Evolutionary conservation across 805 yeast genomes (phyloP).

Genomic region (Monosporozyma servazzii): DNA sequence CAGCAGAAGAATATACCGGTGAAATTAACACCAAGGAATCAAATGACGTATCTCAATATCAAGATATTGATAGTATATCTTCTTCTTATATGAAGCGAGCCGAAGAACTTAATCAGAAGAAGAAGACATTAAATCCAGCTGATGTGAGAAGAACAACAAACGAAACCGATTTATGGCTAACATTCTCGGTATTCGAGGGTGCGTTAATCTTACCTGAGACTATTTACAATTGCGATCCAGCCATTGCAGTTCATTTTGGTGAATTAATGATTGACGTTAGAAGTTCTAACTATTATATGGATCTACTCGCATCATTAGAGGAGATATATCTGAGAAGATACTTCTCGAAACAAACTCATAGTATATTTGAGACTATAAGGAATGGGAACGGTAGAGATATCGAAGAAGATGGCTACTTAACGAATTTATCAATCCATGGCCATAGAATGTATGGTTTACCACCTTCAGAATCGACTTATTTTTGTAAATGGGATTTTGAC

Average conservation of each 20-base stretch:
- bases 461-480: slow-evolving; percentile 79
- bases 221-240: slow-evolving; percentile 55
- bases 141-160: slow-evolving; percentile 43
- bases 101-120: background rate
- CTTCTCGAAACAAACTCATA: slow-evolving; percentile 10
- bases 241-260: slow-evolving; percentile 54
- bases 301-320: slow-evolving; percentile 55
- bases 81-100: background rate
- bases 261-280: slow-evolving; percentile 70
- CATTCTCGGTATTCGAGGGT: slow-evolving; percentile 63
- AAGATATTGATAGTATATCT: slow-evolving; percentile 1
- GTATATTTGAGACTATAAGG: slow-evolving; percentile 25
- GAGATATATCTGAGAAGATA: slow-evolving; percentile 14
- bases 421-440: slow-evolving; percentile 60
- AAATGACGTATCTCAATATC: background rate
- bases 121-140: slow-evolving; percentile 4
- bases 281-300: slow-evolving; percentile 89
- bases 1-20: slow-evolving; percentile 69
- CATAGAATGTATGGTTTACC: slow-evolving; percentile 92
- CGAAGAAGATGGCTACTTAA: slow-evolving; percentile 19
- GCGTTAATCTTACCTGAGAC: slow-evolving; percentile 64
- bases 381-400: slow-evolving; percentile 14
- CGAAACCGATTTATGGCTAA: slow-evolving; percentile 69
- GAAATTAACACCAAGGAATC: slow-evolving; percentile 7
- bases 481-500: slow-evolving; percentile 82